Percentiles rank a stretch among this genome's conserved stretches.
These are phyloP conservation scores for Syzygium oleosum DNA, from an alignment of 345 rosid species.

Conservation along the genomic window DNA sequence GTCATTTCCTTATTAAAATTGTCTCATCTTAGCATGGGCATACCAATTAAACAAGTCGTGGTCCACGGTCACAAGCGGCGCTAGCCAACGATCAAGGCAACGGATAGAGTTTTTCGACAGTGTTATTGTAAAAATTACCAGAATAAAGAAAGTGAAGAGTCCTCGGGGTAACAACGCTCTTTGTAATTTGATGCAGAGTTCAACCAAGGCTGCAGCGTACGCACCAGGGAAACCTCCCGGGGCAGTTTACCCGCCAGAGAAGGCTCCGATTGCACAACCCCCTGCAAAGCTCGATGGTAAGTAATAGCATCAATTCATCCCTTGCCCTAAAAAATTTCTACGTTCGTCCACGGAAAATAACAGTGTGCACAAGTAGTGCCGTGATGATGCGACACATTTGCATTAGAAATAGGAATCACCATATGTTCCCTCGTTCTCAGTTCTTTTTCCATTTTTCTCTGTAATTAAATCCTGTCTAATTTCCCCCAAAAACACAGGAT, in stretches of 20 bases:
- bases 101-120: background rate
- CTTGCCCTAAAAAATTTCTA: background rate
- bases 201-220: background rate
- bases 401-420: background rate
- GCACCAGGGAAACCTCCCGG: background rate
- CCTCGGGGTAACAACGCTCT: background rate
- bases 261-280: background rate
- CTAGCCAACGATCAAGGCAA: background rate
- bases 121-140: background rate
- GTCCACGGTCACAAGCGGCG: background rate
- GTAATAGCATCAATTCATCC: background rate
- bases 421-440: background rate
- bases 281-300: background rate
- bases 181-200: background rate
- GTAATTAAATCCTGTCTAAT: background rate
- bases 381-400: background rate
- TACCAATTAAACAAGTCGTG: background rate
- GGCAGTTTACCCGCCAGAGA: background rate
- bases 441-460: background rate
- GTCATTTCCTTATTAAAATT: background rate
- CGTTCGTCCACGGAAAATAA: background rate
- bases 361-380: background rate
- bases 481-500: background rate
- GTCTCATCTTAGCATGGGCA: background rate
- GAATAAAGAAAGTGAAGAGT: background rate